These are phyloP conservation scores for Magnolia sinica DNA, from an alignment of 164 flowering plant genomes.

Conservation along the genomic window DNA sequence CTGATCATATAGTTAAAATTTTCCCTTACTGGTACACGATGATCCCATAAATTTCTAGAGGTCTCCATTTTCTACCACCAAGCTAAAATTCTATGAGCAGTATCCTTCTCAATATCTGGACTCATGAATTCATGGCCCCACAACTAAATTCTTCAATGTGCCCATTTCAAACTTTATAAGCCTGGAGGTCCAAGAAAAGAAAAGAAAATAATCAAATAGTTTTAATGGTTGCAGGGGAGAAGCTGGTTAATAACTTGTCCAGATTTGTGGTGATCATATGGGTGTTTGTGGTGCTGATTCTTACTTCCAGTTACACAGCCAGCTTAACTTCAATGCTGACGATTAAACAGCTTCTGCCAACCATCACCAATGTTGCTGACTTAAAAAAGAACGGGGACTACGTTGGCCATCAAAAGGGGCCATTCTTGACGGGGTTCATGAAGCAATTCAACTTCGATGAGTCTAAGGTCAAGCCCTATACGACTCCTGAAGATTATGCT, in stretches of 20 bases:
- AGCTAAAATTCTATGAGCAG: conserved; percentile 9
- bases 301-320: conserved; percentile 48
- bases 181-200: too few species aligned
- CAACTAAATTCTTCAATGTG: too few species aligned
- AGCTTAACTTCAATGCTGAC: conserved; percentile 52
- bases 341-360: conserved; percentile 37
- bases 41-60: too few species aligned
- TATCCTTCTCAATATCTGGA: conserved; percentile 3
- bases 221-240: conserved; percentile 34
- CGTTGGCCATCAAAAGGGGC: conserved; percentile 43
- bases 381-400: conserved; percentile 25
- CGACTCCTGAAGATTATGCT: conserved; percentile 21
- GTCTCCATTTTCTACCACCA: too few species aligned
- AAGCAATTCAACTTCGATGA: conserved; percentile 4
- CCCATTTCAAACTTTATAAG: too few species aligned
- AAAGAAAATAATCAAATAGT: too few species aligned
- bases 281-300: conserved; percentile 46
- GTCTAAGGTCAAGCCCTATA: conserved; percentile 16
- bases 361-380: conserved; percentile 27
- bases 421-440: conserved; percentile 26
- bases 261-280: conserved; percentile 46
- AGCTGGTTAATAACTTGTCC: conserved; percentile 32
- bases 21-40: too few species aligned
- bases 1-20: too few species aligned
- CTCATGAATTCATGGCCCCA: too few species aligned